Evolutionary conservation across 106 monocot species (phyloP).

Genomic region (Phalaenopsis aphrodite): DNA sequence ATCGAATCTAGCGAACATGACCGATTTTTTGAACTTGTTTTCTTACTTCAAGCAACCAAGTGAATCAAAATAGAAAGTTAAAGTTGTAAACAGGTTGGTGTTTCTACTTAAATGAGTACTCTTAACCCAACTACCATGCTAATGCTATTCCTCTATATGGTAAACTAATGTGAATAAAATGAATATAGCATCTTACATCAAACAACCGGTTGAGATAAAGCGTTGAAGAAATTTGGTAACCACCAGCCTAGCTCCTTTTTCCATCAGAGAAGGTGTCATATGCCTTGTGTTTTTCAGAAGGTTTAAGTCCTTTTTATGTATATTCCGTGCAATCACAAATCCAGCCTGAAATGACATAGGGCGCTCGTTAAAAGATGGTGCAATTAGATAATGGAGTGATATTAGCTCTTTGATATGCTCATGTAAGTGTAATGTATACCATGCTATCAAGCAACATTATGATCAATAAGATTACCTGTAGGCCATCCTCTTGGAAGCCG

Average conservation of each 20-base stretch:
- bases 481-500: constrained; percentile 91
- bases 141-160: neutral
- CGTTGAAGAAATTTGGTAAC: constrained; percentile 58
- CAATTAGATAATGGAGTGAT: neutral
- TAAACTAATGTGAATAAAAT: neutral
- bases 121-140: neutral
- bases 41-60: neutral
- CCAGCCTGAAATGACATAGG: constrained; percentile 42
- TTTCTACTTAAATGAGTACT: neutral
- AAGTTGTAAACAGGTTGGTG: neutral
- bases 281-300: constrained; percentile 47
- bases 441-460: neutral
- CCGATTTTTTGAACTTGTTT: neutral
- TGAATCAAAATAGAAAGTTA: neutral
- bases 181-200: constrained; percentile 38
- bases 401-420: neutral
- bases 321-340: constrained; percentile 33
- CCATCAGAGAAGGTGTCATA: constrained; percentile 66
- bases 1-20: too few species aligned
- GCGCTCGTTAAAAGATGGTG: neutral
- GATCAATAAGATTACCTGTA: constrained; percentile 44
- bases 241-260: constrained; percentile 62
- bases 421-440: neutral
- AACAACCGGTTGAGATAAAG: constrained; percentile 47
- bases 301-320: constrained; percentile 26